phyloP scores from a whole-genome alignment of 345 rosid species.

The Turritis glabra region DNA sequence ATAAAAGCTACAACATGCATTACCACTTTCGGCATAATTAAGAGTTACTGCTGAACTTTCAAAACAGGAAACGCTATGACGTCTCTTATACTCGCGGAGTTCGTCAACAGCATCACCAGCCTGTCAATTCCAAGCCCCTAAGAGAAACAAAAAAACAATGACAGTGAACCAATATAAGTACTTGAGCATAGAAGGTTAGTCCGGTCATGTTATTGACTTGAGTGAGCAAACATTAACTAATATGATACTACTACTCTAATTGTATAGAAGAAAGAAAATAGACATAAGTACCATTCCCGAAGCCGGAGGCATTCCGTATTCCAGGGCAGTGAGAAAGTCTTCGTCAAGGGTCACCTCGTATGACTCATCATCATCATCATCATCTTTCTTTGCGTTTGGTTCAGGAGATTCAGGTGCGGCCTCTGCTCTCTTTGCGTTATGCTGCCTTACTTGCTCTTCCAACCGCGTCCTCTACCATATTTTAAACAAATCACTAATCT shows the following conservation, averaged over 20 bases:
- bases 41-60: slow-evolving; percentile 61
- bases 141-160: slow-evolving; percentile 1
- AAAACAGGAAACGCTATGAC: slow-evolving; percentile 92
- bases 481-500: background rate
- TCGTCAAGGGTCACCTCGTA: slow-evolving; percentile 91
- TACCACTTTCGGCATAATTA: background rate
- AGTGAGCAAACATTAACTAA: background rate
- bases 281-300: slow-evolving; percentile 78
- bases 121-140: slow-evolving; percentile 97
- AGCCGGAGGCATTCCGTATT: slow-evolving; percentile 99
- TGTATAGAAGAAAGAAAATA: background rate
- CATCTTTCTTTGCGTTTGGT: slow-evolving; percentile 46
- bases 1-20: slow-evolving; percentile 22
- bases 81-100: slow-evolving; percentile 86
- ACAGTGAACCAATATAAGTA: background rate
- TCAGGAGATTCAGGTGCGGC: slow-evolving; percentile 39
- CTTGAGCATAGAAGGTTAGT: background rate
- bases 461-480: slow-evolving; percentile 69
- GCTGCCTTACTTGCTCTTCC: slow-evolving; percentile 95
- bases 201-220: background rate
- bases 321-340: slow-evolving; percentile 93
- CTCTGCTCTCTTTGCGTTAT: slow-evolving; percentile 69
- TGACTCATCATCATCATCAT: slow-evolving; percentile 69
- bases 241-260: background rate
- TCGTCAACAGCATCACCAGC: slow-evolving; percentile 83